A percentile compares a stretch with the other conserved stretches of the same genome.
phyloP scores from a whole-genome alignment of 306 rosid species.

The Aeschynomene evenia region DNA sequence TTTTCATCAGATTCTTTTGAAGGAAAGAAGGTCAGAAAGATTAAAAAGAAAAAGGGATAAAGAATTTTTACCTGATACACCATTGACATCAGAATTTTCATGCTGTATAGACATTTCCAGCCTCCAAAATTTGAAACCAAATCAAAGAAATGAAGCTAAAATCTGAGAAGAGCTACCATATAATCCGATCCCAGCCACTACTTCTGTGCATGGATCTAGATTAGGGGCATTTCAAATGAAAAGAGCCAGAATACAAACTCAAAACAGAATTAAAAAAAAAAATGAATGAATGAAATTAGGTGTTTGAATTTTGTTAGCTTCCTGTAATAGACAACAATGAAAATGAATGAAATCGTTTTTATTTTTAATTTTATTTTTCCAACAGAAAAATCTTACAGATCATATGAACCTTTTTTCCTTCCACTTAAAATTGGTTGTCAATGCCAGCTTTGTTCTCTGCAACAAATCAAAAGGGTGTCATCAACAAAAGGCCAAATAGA shows the following conservation, averaged over 20 bases:
- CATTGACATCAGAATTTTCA: conserved; percentile 39
- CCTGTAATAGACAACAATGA: neutral
- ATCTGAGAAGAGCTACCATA: conserved; percentile 38
- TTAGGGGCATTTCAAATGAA: neutral
- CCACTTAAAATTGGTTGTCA: conserved; percentile 5
- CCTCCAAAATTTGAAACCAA: conserved; percentile 37
- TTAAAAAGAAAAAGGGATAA: neutral
- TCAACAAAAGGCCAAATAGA: conserved; percentile 10
- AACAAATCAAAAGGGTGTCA: conserved; percentile 16
- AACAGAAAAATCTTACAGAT: conserved; percentile 40
- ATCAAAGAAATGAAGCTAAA: conserved; percentile 32
- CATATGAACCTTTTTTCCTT: neutral
- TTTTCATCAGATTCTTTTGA: neutral
- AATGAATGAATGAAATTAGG: neutral
- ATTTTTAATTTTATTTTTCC: neutral
- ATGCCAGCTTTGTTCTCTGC: conserved; percentile 32
- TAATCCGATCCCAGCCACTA: conserved; percentile 20
- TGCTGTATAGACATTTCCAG: conserved; percentile 59
- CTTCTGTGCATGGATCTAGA: conserved; percentile 38
- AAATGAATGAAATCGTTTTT: neutral
- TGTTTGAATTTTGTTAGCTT: neutral
- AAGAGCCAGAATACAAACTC: conserved; percentile 1
- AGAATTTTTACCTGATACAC: conserved; percentile 47
- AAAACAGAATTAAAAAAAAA: conserved; percentile 2
- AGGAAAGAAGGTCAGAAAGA: neutral